A percentile compares a stretch with the other conserved stretches of the same genome.
Evolutionary conservation across 2,329 filamentous ascomycete genomes (phyloP).

Genomic region (Biscogniauxia sp.): DNA sequence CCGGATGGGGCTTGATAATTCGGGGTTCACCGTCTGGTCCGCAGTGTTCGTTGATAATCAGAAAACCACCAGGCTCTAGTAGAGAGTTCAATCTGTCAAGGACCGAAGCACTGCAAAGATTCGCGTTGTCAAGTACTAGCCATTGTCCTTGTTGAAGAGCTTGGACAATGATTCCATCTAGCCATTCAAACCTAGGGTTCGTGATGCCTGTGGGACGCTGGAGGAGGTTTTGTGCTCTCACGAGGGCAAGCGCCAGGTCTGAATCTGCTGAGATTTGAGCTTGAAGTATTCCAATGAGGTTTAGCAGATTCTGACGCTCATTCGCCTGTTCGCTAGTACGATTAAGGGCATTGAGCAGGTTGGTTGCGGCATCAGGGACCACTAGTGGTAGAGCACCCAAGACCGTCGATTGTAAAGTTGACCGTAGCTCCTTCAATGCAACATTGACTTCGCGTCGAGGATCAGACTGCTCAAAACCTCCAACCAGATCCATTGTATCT

Average conservation of each 20-base stretch:
- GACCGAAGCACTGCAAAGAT: slow-evolving; percentile 92
- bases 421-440: slow-evolving; percentile 44
- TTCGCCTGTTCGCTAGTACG: slow-evolving; percentile 38
- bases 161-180: slow-evolving; percentile 87
- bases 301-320: slow-evolving; percentile 38
- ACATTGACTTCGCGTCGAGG: slow-evolving; percentile 68
- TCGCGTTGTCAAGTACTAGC: slow-evolving; percentile 95
- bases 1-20: slow-evolving; percentile 75
- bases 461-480: slow-evolving; percentile 94
- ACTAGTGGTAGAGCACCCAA: slow-evolving; percentile 46
- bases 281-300: slow-evolving; percentile 40
- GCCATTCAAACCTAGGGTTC: slow-evolving; percentile 89
- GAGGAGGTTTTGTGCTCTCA: slow-evolving; percentile 49
- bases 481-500: slow-evolving; percentile 95
- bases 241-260: slow-evolving; percentile 46
- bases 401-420: slow-evolving; percentile 46
- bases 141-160: slow-evolving; percentile 84
- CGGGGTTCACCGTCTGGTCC: slow-evolving; percentile 77
- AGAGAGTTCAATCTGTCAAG: slow-evolving; percentile 92
- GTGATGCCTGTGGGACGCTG: slow-evolving; percentile 56
- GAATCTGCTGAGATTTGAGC: slow-evolving; percentile 42
- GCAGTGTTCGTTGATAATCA: slow-evolving; percentile 93
- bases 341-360: slow-evolving; percentile 51
- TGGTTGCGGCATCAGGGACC: slow-evolving; percentile 46
- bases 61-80: slow-evolving; percentile 81